Evolutionary conservation across 2,329 filamentous ascomycete species (phyloP).

Genomic region (Lecanicillium sp.): DNA sequence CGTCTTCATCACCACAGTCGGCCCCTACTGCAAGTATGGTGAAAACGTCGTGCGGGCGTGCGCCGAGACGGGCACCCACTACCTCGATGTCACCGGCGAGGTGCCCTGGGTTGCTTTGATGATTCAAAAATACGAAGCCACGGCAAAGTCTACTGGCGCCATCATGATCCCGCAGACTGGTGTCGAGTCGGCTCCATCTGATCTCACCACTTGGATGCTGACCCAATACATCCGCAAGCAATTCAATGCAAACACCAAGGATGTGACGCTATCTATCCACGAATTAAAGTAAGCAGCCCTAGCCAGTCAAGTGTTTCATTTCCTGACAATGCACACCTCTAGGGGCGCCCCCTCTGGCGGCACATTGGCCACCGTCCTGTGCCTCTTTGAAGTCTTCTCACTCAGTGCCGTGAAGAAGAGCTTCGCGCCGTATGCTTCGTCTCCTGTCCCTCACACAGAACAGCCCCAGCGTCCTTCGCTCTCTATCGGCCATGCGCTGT

Average conservation of each 20-base stretch:
- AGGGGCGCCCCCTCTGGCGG: constrained; percentile 53
- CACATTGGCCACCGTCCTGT: constrained; percentile 60
- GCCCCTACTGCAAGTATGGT: constrained; percentile 49
- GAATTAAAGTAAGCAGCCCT: constrained; percentile 26
- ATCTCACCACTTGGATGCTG: constrained; percentile 49
- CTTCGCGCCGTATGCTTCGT: constrained; percentile 46
- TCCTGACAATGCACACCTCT: constrained; percentile 11
- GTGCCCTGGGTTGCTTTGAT: constrained; percentile 49
- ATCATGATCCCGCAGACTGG: constrained; percentile 55
- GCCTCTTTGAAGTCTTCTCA: constrained; percentile 44
- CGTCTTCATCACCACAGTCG: constrained; percentile 50
- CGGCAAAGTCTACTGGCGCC: constrained; percentile 46
- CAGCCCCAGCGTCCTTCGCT: constrained; percentile 18
- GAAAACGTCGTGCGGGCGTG: constrained; percentile 54
- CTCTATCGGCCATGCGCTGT: constrained; percentile 36
- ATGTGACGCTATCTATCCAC: constrained; percentile 46
- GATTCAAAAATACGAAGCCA: constrained; percentile 49
- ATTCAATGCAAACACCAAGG: constrained; percentile 39
- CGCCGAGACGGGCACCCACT: constrained; percentile 55
- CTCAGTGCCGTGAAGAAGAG: constrained; percentile 38
- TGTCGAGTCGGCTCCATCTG: constrained; percentile 54
- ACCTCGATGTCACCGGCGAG: constrained; percentile 57
- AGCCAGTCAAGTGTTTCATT: background rate
- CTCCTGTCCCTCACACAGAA: constrained; percentile 42
- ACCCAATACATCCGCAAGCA: constrained; percentile 42